These are phyloP conservation scores for Neofusicoccum parvum DNA, from an alignment of 2,329 filamentous ascomycete genomes.

Conservation along the genomic window DNA sequence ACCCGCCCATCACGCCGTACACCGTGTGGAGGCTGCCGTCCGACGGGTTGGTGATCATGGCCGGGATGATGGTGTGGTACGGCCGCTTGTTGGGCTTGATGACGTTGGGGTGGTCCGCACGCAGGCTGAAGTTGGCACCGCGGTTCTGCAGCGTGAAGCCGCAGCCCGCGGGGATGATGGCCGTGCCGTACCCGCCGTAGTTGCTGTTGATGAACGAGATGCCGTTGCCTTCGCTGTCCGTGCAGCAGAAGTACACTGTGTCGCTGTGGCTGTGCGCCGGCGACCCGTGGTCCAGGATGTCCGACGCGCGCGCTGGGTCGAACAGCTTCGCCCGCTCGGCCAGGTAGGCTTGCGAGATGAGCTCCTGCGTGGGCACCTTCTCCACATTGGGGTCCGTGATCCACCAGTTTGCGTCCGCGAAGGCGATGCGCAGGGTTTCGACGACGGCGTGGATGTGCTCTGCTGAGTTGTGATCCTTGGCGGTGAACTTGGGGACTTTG, in stretches of 20 bases:
- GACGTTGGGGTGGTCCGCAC: slow-evolving; percentile 69
- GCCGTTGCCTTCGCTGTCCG: slow-evolving; percentile 81
- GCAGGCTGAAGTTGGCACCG: slow-evolving; percentile 79
- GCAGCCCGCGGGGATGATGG: slow-evolving; percentile 80
- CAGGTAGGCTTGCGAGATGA: slow-evolving; percentile 76
- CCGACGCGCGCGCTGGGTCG: slow-evolving; percentile 53
- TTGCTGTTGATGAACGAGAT: slow-evolving; percentile 97
- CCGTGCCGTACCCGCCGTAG: slow-evolving; percentile 85
- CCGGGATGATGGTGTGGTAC: slow-evolving; percentile 97
- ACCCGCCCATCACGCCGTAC: slow-evolving; percentile 96
- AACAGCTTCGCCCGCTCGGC: slow-evolving; percentile 68
- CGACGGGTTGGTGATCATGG: slow-evolving; percentile 75
- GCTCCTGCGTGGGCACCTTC: slow-evolving; percentile 67
- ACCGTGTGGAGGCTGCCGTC: slow-evolving; percentile 79
- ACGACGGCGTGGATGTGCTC: slow-evolving; percentile 79
- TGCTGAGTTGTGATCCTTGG: slow-evolving; percentile 77
- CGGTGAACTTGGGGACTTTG: slow-evolving; percentile 70
- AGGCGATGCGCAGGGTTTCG: slow-evolving; percentile 84
- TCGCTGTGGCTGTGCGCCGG: slow-evolving; percentile 84
- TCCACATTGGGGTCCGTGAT: slow-evolving; percentile 78
- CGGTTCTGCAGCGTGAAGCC: slow-evolving; percentile 96
- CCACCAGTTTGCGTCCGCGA: slow-evolving; percentile 89
- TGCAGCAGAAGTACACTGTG: slow-evolving; percentile 90
- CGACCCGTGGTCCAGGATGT: slow-evolving; percentile 64
- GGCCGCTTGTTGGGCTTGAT: slow-evolving; percentile 82